Evolutionary conservation across 1,139 yeast genomes (phyloP).

Genomic region (Suhomyces taliae): DNA sequence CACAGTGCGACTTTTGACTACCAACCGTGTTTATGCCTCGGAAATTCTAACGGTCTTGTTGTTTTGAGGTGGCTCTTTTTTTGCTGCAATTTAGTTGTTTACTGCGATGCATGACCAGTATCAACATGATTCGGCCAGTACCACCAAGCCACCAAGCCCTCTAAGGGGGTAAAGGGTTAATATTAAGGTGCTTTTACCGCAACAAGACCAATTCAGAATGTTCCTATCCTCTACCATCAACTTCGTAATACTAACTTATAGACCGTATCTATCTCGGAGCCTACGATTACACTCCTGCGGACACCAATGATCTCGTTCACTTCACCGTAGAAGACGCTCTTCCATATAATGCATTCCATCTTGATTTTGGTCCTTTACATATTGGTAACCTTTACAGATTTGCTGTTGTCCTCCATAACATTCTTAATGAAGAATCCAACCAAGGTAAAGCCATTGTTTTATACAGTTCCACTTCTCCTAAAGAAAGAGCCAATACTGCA

Average conservation of each 20-base stretch:
- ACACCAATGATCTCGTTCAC: slow-evolving; percentile 73
- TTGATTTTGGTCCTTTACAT: slow-evolving; percentile 95
- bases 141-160: no score
- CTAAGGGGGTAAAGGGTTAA: no score
- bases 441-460: slow-evolving; percentile 88
- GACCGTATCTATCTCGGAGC: slow-evolving; percentile 92
- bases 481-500: slow-evolving; percentile 90
- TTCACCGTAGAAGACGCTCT: slow-evolving; percentile 91
- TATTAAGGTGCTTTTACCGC: no score
- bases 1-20: no score
- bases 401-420: slow-evolving; percentile 91
- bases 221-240: no score
- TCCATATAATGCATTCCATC: slow-evolving; percentile 88
- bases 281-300: slow-evolving; percentile 75
- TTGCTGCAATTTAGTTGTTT: no score
- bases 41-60: no score
- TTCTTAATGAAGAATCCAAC: slow-evolving; percentile 79
- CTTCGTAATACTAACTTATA: slow-evolving; percentile 26
- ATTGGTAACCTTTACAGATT: slow-evolving; percentile 91
- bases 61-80: no score
- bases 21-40: no score
- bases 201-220: no score
- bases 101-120: no score
- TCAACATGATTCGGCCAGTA: no score
- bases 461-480: slow-evolving; percentile 78